A percentile compares a stretch with the other conserved stretches of the same genome.
Evolutionary conservation across 495 filamentous ascomycete genomes (phyloP).

Genomic region (Recurvomyces mirabilis): DNA sequence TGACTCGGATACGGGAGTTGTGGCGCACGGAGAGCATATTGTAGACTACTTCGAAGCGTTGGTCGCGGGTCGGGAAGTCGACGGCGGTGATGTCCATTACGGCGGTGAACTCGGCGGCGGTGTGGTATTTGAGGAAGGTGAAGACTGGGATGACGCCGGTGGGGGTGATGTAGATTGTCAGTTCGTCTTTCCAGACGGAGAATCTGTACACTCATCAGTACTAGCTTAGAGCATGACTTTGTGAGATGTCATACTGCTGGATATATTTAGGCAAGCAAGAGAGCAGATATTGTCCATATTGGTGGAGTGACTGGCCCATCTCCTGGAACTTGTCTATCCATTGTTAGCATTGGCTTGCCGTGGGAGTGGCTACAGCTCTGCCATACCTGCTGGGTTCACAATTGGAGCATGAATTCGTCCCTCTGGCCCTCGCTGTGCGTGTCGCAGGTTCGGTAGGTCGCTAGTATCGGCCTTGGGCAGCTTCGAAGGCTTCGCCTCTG

Average conservation of each 20-base stretch:
- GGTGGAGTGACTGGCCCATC: conserved; percentile 74
- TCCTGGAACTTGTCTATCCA: conserved; percentile 66
- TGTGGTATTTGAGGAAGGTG: conserved; percentile 94
- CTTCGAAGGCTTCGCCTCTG: neutral
- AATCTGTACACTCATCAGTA: conserved; percentile 41
- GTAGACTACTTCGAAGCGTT: conserved; percentile 98
- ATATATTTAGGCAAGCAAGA: conserved; percentile 94
- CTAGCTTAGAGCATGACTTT: no score
- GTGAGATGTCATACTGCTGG: conserved; percentile 49
- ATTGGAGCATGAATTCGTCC: conserved; percentile 59
- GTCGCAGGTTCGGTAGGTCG: conserved; percentile 32
- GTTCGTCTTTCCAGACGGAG: conserved; percentile 98
- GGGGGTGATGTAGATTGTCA: conserved; percentile 85
- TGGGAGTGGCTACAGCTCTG: no score
- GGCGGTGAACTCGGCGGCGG: conserved; percentile 90
- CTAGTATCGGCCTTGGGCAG: conserved; percentile 14
- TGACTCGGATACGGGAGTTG: conserved; percentile 92
- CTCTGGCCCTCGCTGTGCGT: conserved; percentile 24
- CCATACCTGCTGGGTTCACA: conserved; percentile 60
- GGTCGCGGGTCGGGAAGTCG: conserved; percentile 86
- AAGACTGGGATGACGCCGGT: conserved; percentile 81
- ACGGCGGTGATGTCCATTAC: conserved; percentile 85
- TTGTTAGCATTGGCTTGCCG: neutral
- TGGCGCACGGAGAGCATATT: conserved; percentile 90
- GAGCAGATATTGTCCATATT: conserved; percentile 92